A percentile compares a stretch with the other conserved stretches of the same genome.
phyloP scores from a whole-genome alignment of 2,329 filamentous ascomycete species.

The Corniculantispora saksenae region DNA sequence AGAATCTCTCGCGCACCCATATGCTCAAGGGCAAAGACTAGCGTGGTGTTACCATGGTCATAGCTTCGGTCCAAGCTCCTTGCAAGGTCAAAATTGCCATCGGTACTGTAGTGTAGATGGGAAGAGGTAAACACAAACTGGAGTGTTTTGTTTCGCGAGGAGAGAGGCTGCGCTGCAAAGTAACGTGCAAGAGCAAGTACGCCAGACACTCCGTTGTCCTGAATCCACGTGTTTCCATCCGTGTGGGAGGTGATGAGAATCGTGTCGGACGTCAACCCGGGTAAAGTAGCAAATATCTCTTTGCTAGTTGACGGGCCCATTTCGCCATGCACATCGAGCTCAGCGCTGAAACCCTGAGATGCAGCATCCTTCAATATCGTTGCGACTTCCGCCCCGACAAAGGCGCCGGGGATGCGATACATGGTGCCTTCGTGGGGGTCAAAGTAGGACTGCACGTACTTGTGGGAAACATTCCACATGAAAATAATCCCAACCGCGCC shows the following conservation, averaged over 20 bases:
- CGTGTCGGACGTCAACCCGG: not conserved
- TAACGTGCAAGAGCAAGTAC: conserved; percentile 4
- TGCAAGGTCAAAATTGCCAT: not conserved
- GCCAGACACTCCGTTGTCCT: conserved; percentile 7
- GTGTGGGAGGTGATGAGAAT: conserved; percentile 1
- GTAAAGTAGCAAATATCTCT: conserved; percentile 1
- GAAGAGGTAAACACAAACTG: conserved; percentile 7
- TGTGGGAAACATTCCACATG: not conserved
- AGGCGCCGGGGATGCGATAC: not conserved
- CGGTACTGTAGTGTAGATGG: conserved; percentile 7
- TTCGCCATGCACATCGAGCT: not conserved
- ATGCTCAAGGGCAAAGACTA: not conserved
- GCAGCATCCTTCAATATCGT: not conserved
- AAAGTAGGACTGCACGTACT: not conserved
- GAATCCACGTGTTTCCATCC: conserved; percentile 9
- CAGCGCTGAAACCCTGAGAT: not conserved
- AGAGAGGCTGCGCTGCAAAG: conserved; percentile 1
- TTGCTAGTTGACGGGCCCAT: not conserved
- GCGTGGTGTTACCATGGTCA: not conserved
- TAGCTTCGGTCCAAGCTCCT: not conserved
- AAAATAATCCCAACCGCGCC: conserved; percentile 1
- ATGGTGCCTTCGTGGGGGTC: not conserved
- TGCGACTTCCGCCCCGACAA: not conserved
- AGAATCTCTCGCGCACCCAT: not conserved
- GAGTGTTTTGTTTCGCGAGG: conserved; percentile 6